Base-by-base conservation (phyloP, 495 filamentous ascomycete species). In the Podospora pseudocomata region DNA sequence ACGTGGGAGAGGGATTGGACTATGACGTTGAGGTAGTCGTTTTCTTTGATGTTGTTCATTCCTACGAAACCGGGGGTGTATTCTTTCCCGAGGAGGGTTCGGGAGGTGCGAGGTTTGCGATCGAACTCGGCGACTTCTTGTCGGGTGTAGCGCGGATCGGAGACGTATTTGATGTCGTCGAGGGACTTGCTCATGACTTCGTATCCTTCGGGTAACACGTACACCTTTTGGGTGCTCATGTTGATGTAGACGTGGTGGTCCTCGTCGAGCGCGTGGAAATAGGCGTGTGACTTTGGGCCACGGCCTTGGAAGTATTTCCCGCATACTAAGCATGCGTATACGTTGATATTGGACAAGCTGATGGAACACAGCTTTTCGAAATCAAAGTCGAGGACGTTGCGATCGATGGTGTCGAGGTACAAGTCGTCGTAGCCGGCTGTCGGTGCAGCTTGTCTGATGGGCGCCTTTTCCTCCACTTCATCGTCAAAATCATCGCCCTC, bases 1-100 rank as follows among this genome's bases (percentile, higher is more conserved):
- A 97, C 92, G 79, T 99, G 95, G 1, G 94, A 89, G 16, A 99
- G 84, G 15, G 95, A 88, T 74, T 99, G 96, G n/a, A 95, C 88
- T 6, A 97, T 87, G 6, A 97, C 94, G 75, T 99, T 99, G 71
- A 98, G 85, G 79, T 98, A 99, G 80, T 99, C 95, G 80, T 99
- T 99, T 61, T 92, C 92, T 77, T 99, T 99, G 83, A 99, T 98
- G 78, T 99, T 97, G 82, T 99, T 98, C 90, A 99, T 93, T 68
- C 95, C 95, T 69, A 99, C 93, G 76, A 97, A 99, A 4, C 95
- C 92, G 70, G 92, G 95, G 70, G 89, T 88, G 78, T 98, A 99
- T 76, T 90, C 88, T 74, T 89, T 90, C 49, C 91, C 91, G 19
- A 81, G 81, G 20, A 98, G 82, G 71, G 97, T 93, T 86, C 88